Evolutionary conservation across 768 basidiomycete species (phyloP), one percentile per base, ranked within the genome.

Genomic region (Russula olivacea): DNA sequence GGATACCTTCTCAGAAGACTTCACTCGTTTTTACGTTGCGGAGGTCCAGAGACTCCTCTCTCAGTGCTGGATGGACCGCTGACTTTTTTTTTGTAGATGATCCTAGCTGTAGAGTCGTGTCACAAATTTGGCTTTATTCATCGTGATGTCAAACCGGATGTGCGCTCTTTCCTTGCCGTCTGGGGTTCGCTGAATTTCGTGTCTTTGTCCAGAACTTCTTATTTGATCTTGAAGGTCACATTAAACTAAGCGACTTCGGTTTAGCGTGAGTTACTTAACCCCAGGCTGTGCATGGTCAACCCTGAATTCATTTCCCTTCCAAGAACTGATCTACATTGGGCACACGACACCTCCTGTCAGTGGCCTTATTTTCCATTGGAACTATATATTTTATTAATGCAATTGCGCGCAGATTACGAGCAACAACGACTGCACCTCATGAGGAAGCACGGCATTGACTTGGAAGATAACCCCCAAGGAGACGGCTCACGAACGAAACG

Each of bases 81-180:
- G 36, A 63, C 41, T n/a, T 15, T 30, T 34, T 54, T 41, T 38
- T 14, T 30, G 28, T 71, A 93, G 91, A 97, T 97, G 94, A 80
- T 98, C 63, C 82, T 98, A 21, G 92, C 93, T 34, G 87, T 98
- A 65, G 89, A 95, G 73, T 88, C 88, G 65, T 95, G 93, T 73
- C 94, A 97, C 76, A 88, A 87, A 73, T 86, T 91, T 69, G 95
- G 95, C 11, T 98, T 95, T 77, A 97, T 98, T 71, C 96, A 98
- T 78, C 85, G 96, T 65, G 96, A 99, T 78, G 95, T 98, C 76
- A 95, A 97, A 75, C 91, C 93, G 69, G 91, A 95, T 75, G 89
- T 91, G 73, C 72, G 85, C 76, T 62, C 49, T 45, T 14, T 64
- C 34, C 49, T 55, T 14, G 56, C 47, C 58, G 48, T 47, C 28